Evolutionary conservation across 768 basidiomycete genomes (phyloP), one percentile per base, ranked within the genome.

Genomic region (Hypholoma sublateritium): DNA sequence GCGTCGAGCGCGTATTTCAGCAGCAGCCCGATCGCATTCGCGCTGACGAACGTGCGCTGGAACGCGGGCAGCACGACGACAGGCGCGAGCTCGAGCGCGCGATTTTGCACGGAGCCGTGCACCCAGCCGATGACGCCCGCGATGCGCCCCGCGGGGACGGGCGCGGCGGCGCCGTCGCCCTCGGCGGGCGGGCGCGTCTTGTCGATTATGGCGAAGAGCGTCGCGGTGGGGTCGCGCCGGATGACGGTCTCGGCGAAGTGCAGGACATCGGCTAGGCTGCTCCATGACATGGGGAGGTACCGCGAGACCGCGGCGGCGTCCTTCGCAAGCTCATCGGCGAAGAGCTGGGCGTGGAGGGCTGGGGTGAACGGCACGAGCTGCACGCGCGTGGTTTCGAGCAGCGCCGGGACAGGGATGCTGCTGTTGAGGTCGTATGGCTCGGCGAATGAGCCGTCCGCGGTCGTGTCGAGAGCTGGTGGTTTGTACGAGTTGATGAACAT

Each of bases 121-220:
- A 81, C 5, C 50, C 79, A 70, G 0, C 79, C 83, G 3, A 84
- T 79, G 22, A 78, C 66, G 1, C 82, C 84, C 14, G 82, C 83
- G n/a, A 86, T 63, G 17, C 63, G 63, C 5, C 67, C 66, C 9
- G 46, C 46, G 4, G 61, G 56, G 22, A 63, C 59, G 11, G 64
- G 37, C 13, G 53, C 54, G 50, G 61, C 59, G 28, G 6, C 28
- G 5, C n/a, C n/a, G n/a, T n/a, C n/a, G n/a, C n/a, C n/a, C n/a
- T n/a, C n/a, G n/a, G 37, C 50, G 17, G 62, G 32, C 7, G 69
- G 52, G 21, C 72, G 72, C 0, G 76, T 74, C 55, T 78, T 78
- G 63, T 84, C 81, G 62, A 82, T 74, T 54, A 84, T 75, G 50
- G 73, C 75, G 58, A 79, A 83, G 9, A 80, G 54, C 7, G 75